phyloP scores from a whole-genome alignment of 164 flowering plant genomes.

The Kalanchoe fedtschenkoi region DNA sequence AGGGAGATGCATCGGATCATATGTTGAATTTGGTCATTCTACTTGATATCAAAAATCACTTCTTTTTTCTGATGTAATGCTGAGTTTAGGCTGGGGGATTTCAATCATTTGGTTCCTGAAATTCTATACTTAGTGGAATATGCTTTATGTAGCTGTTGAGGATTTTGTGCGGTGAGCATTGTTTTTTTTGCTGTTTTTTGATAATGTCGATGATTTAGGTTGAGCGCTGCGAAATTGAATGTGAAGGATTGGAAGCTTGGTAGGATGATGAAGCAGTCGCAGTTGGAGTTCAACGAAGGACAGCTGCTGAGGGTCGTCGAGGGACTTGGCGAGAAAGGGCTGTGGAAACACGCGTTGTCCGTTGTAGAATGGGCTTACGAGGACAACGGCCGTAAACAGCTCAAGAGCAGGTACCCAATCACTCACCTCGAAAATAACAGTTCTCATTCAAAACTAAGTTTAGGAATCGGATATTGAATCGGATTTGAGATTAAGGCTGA shows the following conservation, averaged over 20 bases:
- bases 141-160: not conserved
- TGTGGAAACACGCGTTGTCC: constrained; percentile 69
- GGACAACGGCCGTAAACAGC: constrained; percentile 30
- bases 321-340: constrained; percentile 51
- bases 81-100: not conserved
- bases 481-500: not conserved
- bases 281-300: constrained; percentile 56
- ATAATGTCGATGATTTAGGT: constrained; percentile 34
- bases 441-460: not conserved
- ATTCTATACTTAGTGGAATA: not conserved
- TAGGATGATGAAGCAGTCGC: constrained; percentile 71
- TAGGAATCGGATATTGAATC: not conserved
- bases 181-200: not conserved
- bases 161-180: not conserved
- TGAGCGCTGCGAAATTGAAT: constrained; percentile 35
- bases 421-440: not conserved
- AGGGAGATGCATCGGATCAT: too few relatives aligned
- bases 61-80: not conserved
- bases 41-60: too few relatives aligned
- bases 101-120: not conserved
- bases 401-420: constrained; percentile 61
- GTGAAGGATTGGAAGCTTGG: constrained; percentile 76
- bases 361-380: constrained; percentile 79
- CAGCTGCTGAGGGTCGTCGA: constrained; percentile 62
- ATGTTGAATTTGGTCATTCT: not conserved